phyloP scores from a whole-genome alignment of 768 basidiomycete genomes.

The Nidula microcarpa region DNA sequence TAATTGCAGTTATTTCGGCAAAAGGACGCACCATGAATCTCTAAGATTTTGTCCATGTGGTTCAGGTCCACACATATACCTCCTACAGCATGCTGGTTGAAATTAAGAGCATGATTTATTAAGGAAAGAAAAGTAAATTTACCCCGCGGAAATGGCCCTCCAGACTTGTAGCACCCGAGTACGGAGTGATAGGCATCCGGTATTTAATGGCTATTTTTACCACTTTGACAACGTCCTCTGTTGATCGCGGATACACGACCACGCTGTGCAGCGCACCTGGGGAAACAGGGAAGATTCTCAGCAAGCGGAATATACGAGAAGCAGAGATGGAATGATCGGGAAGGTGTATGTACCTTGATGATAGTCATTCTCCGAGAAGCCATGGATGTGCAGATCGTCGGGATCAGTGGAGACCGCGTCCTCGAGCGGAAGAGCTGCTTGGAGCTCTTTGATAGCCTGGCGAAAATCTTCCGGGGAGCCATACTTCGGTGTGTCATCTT shows the following conservation, averaged over 20 bases:
- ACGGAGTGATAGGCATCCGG: conserved; percentile 74
- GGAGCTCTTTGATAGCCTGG: conserved; percentile 49
- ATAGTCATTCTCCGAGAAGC: conserved; percentile 50
- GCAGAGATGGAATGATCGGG: background rate
- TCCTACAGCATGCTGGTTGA: conserved; percentile 36
- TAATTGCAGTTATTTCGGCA: background rate
- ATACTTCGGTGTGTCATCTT: conserved; percentile 24
- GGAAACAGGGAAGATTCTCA: background rate
- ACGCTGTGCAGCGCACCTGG: conserved; percentile 49
- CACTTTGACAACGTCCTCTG: conserved; percentile 79
- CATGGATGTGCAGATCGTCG: conserved; percentile 50
- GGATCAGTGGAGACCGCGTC: conserved; percentile 46
- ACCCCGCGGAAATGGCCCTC: conserved; percentile 77
- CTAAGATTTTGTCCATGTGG: conserved; percentile 75
- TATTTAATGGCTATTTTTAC: conserved; percentile 75
- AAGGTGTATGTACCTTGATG: conserved; percentile 38
- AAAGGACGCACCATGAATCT: conserved; percentile 56
- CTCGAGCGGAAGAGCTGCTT: conserved; percentile 27
- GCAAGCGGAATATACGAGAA: background rate
- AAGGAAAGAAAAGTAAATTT: conserved; percentile 14
- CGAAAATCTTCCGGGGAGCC: conserved; percentile 53
- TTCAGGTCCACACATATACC: conserved; percentile 82
- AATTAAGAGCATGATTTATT: background rate
- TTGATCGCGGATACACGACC: conserved; percentile 61
- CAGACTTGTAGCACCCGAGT: conserved; percentile 77